Base-by-base conservation (phyloP, 176 grass and related monocot genomes). In the Cenchrus purpureus region DNA sequence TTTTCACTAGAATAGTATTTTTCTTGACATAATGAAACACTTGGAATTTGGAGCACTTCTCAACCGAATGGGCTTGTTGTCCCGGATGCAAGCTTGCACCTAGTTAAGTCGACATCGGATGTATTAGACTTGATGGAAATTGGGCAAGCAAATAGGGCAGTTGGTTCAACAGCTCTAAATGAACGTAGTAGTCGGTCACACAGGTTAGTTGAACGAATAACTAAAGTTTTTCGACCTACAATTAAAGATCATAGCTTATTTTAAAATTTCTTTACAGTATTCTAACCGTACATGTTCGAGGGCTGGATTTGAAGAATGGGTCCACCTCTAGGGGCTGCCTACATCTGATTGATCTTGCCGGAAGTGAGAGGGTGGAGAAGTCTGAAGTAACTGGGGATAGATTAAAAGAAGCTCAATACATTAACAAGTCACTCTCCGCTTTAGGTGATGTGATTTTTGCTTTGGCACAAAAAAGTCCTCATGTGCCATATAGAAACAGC, bases 161-260 rank as follows among this genome's bases (percentile, higher is more conserved):
- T 99, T 74, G 94, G 97, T 76, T 90, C 97, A 52, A 99, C 97
- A 45, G 90, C 97, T 44, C 79, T 96, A 22, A 99, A 99, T 75
- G 97, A 95, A 90, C 90, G 93, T 79, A 99, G 97, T 77, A 99
- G 97, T 62, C 90, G 97, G 22, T 99, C 97, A 10, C 97, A 99
- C 72, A 99, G 97, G 97, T 96, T 84, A 51, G 37, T 16, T 37
- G 15, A 75, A 80, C 25, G 46, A n/a, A 34, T 69, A 63, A 55
- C 12, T 50, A 13, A 68, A 68, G 2, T 74, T 83, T 66, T 52
- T 29, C 2, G 68, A 28, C 34, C 14, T 76, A 6, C 15, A 52
- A 53, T 15, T 70, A 4, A 57, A 53, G 0, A 54, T 84, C 55
- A 68, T 6, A 79, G 17, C 60, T 65, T 84, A 54, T 68, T 83